Evolutionary conservation across 345 rosid genomes (phyloP).

Genomic region (Schrenkiella parvula): DNA sequence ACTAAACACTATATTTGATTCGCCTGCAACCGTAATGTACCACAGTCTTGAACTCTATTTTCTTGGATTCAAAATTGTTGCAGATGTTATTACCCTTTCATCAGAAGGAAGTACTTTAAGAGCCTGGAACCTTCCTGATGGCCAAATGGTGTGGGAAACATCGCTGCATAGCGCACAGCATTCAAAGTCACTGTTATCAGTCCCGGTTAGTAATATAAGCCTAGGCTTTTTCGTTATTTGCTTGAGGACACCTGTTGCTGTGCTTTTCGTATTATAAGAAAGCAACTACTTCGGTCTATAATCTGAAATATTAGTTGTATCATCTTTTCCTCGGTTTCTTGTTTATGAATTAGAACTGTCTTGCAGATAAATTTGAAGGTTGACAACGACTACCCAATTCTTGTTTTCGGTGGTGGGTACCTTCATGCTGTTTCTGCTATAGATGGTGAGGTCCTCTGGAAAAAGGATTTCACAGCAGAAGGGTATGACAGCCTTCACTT

Average conservation of each 20-base stretch:
- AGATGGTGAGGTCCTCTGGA: conserved; percentile 91
- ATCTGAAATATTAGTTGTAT: neutral
- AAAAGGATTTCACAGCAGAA: conserved; percentile 66
- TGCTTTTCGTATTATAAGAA: neutral
- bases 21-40: neutral
- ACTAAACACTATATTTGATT: conserved; percentile 5
- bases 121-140: conserved; percentile 99
- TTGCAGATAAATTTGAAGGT: conserved; percentile 60
- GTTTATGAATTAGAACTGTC: conserved; percentile 10
- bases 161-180: conserved; percentile 49
- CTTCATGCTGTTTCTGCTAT: conserved; percentile 82
- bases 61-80: conserved; percentile 8
- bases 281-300: neutral
- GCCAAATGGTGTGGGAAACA: conserved; percentile 97
- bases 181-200: conserved; percentile 60
- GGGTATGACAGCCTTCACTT: conserved; percentile 50
- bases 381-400: conserved; percentile 60
- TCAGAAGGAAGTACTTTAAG: conserved; percentile 72
- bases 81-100: conserved; percentile 86
- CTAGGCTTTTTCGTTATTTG: conserved; percentile 3
- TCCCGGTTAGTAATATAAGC: conserved; percentile 48
- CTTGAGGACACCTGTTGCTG: neutral
- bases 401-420: conserved; percentile 66
- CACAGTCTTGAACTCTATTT: conserved; percentile 5
- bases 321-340: conserved; percentile 3